A percentile compares a stretch with the other conserved stretches of the same genome.
Conservation (phyloP, 75 land plant species). For the Adiantum capillusveneris region DNA sequence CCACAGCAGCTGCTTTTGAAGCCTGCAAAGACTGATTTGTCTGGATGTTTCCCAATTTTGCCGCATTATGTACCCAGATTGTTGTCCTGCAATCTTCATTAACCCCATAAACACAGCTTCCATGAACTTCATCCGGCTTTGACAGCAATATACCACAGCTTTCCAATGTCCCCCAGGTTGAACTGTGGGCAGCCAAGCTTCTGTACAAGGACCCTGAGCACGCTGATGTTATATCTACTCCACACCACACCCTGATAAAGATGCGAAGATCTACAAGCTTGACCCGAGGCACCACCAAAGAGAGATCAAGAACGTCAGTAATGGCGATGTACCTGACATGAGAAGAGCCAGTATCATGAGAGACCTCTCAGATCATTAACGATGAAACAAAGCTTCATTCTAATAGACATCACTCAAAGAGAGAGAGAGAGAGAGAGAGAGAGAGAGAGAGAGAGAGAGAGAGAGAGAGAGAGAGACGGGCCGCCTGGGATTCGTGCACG, state of each 20-base stretch:
- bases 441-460: too few species aligned
- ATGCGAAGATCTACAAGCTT: conserved; percentile 61
- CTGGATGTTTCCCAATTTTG: too few species aligned
- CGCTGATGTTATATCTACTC: conserved; percentile 29
- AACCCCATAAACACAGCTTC: conserved; percentile 56
- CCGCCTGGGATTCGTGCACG: too few species aligned
- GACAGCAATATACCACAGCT: conserved; percentile 55
- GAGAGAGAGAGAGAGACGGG: too few species aligned
- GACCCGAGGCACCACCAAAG: conserved; percentile 39
- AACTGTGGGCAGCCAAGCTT: background rate
- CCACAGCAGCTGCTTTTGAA: too few species aligned
- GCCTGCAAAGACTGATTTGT: too few species aligned
- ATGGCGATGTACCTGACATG: conserved; percentile 65
- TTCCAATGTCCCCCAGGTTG: conserved; percentile 23
- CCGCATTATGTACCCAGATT: conserved; percentile 73
- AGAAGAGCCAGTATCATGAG: too few species aligned
- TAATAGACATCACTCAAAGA: too few species aligned
- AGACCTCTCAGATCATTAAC: too few species aligned
- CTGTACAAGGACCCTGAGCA: conserved; percentile 39
- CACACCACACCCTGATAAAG: conserved; percentile 77
- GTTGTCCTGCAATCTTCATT: conserved; percentile 76
- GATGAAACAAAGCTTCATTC: too few species aligned
- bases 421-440: too few species aligned
- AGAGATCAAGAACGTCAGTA: conserved; percentile 62
- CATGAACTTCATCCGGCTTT: conserved; percentile 21